Base-by-base conservation (phyloP, 306 rosid genomes). In the Sicyos edulis region DNA sequence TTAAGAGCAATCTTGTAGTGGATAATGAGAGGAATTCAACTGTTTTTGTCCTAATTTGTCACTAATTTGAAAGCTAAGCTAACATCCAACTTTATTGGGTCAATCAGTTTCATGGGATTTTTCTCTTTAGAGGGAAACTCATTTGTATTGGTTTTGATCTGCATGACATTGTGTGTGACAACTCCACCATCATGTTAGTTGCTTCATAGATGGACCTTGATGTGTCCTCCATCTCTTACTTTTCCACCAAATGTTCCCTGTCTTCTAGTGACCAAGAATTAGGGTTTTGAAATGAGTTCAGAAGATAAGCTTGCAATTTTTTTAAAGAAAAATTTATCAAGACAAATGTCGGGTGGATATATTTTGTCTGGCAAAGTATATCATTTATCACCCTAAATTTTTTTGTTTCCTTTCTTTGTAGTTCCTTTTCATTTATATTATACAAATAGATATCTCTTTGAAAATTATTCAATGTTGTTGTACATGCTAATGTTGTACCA, bases 111-210 rank as follows among this genome's bases (percentile, higher is more conserved):
- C 79, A 80, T 77, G 84, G 86, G 75, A 79, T 77, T n/a, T 71
- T 34, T 54, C 54, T 14, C 42, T 68, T 47, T 49, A 45, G 70
- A 51, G 34, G 62, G 62, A 72, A 77, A 61, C 53, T 62, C 62
- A 69, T 69, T 77, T 77, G 55, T 45, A 60, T 54, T 53, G 21
- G 57, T 55, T 79, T 56, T 59, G 22, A 75, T 70, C 82, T 78
- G 81, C 87, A 75, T 80, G 74, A 72, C 80, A 75, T 80, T 72
- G 64, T 72, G 50, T 72, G 78, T 80, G 82, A 80, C 82, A 78
- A 83, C 82, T 78, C 84, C 82, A 80, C 80, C 81, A 82, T 73
- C 86, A 80, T 78, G 83, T 82, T 80, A 80, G 84, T 80, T 83
- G 87, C 82, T 77, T 80, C 82, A 45, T 19, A 34, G 66, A 80